These are phyloP conservation scores for Epichloe scottii DNA, from an alignment of 2,329 filamentous ascomycete species.

Conservation along the genomic window DNA sequence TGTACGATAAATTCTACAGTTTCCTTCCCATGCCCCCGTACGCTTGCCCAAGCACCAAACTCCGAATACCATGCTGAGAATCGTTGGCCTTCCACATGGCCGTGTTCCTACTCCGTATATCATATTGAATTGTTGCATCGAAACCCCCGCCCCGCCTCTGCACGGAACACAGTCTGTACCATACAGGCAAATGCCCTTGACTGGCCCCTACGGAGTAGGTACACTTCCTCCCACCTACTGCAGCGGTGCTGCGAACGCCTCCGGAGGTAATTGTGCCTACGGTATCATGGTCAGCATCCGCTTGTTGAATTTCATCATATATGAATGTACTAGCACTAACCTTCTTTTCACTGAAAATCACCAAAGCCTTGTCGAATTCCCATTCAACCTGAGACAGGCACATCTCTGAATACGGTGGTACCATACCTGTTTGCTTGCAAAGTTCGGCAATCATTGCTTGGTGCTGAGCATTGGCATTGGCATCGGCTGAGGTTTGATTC, in stretches of 20 bases:
- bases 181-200: neutral
- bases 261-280: slow-evolving; percentile 15
- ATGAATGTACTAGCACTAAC: slow-evolving; percentile 28
- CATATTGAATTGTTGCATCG: too few species aligned
- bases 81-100: neutral
- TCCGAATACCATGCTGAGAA: neutral
- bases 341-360: slow-evolving; percentile 64
- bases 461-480: slow-evolving; percentile 32
- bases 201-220: too few species aligned
- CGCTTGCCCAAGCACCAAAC: slow-evolving; percentile 1
- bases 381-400: slow-evolving; percentile 70
- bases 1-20: neutral
- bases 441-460: slow-evolving; percentile 65
- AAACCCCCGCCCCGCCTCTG: too few species aligned
- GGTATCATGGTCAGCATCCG: neutral
- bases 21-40: too few species aligned
- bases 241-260: slow-evolving; percentile 13
- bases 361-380: slow-evolving; percentile 64
- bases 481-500: slow-evolving; percentile 11
- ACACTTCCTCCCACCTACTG: slow-evolving; percentile 1
- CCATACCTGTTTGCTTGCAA: slow-evolving; percentile 69
- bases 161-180: too few species aligned
- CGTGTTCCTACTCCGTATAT: too few species aligned
- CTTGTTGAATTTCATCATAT: neutral
- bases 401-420: slow-evolving; percentile 61